phyloP scores from a whole-genome alignment of 1,139 yeast genomes.

The Sugiyamaella sp. region DNA sequence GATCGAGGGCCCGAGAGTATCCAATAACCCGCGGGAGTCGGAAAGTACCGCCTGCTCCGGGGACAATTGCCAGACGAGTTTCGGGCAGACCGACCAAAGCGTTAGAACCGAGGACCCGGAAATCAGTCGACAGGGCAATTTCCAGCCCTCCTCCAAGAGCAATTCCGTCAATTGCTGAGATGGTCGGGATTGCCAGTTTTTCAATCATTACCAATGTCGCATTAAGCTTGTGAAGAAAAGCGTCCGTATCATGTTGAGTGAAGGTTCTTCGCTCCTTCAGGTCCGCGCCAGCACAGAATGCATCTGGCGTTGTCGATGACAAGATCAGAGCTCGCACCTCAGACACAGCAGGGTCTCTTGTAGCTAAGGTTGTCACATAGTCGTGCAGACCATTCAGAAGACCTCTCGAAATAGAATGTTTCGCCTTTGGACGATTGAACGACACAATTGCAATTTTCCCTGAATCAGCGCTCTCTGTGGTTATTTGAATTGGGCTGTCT shows the following conservation, averaged over 20 bases:
- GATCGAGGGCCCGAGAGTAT: slow-evolving; percentile 24
- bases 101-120: slow-evolving; percentile 20
- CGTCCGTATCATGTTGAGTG: slow-evolving; percentile 36
- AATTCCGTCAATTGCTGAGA: slow-evolving; percentile 22
- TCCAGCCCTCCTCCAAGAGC: slow-evolving; percentile 26
- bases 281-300: slow-evolving; percentile 44
- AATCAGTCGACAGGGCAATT: slow-evolving; percentile 23
- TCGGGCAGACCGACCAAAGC: slow-evolving; percentile 24
- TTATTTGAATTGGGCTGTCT: slow-evolving; percentile 6
- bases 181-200: slow-evolving; percentile 32
- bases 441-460: slow-evolving; percentile 35
- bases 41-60: slow-evolving; percentile 41
- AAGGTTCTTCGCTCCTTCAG: slow-evolving; percentile 41
- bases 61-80: slow-evolving; percentile 22
- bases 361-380: slow-evolving; percentile 31
- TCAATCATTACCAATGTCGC: slow-evolving; percentile 35
- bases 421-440: slow-evolving; percentile 40
- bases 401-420: slow-evolving; percentile 39
- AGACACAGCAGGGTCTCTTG: slow-evolving; percentile 28
- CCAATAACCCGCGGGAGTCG: slow-evolving; percentile 34
- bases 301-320: slow-evolving; percentile 35
- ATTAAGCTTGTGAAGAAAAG: slow-evolving; percentile 38
- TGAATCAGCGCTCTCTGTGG: slow-evolving; percentile 10
- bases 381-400: slow-evolving; percentile 36
- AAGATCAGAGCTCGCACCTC: slow-evolving; percentile 38